Conservation (phyloP, 2,329 filamentous ascomycete species). For the Paracoccidioides lutzii region DNA sequence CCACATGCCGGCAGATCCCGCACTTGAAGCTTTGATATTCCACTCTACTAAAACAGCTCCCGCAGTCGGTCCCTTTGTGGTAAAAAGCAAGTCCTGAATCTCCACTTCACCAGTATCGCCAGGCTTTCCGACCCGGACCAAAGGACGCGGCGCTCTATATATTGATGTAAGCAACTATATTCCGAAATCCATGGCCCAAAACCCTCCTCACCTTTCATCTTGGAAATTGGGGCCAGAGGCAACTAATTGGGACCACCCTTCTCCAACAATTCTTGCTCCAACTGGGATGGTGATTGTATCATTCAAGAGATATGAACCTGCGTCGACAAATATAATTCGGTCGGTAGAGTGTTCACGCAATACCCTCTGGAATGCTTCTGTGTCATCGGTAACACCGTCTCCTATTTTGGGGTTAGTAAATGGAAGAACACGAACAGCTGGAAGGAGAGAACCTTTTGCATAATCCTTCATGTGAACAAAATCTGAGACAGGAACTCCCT, state of each 20-base stretch:
- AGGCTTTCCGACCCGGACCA: background rate
- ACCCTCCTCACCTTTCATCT: slow-evolving; percentile 1
- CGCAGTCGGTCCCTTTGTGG: slow-evolving; percentile 1
- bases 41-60: slow-evolving; percentile 1
- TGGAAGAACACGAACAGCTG: background rate
- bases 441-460: background rate
- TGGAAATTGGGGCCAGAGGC: slow-evolving; percentile 1
- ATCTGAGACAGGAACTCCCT: background rate
- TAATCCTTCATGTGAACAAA: slow-evolving; percentile 5
- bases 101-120: background rate
- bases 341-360: background rate
- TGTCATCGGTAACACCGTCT: slow-evolving; percentile 3
- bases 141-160: background rate
- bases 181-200: background rate
- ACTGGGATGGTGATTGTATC: slow-evolving; percentile 1
- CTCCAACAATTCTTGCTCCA: slow-evolving; percentile 1
- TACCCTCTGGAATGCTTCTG: background rate
- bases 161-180: background rate
- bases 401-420: background rate
- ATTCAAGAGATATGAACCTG: slow-evolving; percentile 2
- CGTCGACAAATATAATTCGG: slow-evolving; percentile 1
- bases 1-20: slow-evolving; percentile 3
- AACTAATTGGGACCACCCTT: slow-evolving; percentile 2
- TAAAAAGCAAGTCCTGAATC: slow-evolving; percentile 4
- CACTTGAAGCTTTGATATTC: background rate